A percentile compares a stretch with the other conserved stretches of the same genome.
These are phyloP conservation scores for Cystobasidiaceae sp. DNA, from an alignment of 1,284 basidiomycete species.

Conservation along the genomic window DNA sequence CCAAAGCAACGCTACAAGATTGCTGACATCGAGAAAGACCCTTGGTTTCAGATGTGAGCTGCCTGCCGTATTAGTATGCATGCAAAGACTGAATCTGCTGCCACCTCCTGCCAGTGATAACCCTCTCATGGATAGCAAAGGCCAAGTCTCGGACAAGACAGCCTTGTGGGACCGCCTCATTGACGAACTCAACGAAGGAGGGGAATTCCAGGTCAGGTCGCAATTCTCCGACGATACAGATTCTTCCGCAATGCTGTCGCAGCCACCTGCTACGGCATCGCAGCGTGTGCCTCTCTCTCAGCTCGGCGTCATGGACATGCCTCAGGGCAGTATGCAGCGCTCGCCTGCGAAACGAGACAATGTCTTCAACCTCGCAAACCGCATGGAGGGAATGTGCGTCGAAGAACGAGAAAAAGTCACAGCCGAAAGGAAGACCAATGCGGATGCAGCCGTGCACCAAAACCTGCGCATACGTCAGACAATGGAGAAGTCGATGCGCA, in stretches of 20 bases:
- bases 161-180: constrained; percentile 26
- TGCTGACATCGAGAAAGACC: constrained; percentile 62
- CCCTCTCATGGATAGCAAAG: constrained; percentile 27
- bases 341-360: background rate
- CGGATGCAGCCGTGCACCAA: constrained; percentile 15
- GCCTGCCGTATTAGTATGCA: background rate
- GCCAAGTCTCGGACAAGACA: constrained; percentile 30
- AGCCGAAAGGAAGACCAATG: constrained; percentile 10
- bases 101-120: constrained; percentile 30
- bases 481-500: constrained; percentile 35
- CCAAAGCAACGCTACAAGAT: constrained; percentile 67
- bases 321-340: constrained; percentile 5
- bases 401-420: constrained; percentile 8
- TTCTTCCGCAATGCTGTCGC: background rate
- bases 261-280: background rate
- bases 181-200: constrained; percentile 23
- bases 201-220: constrained; percentile 31
- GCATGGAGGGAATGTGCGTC: background rate
- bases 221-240: constrained; percentile 7
- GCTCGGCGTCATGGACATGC: constrained; percentile 1
- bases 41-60: constrained; percentile 68
- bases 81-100: background rate
- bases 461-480: constrained; percentile 11
- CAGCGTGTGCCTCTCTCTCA: background rate
- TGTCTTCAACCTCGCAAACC: constrained; percentile 7